Evolutionary conservation across 139 green algal species (phyloP).

Genomic region (Microglena sp.): DNA sequence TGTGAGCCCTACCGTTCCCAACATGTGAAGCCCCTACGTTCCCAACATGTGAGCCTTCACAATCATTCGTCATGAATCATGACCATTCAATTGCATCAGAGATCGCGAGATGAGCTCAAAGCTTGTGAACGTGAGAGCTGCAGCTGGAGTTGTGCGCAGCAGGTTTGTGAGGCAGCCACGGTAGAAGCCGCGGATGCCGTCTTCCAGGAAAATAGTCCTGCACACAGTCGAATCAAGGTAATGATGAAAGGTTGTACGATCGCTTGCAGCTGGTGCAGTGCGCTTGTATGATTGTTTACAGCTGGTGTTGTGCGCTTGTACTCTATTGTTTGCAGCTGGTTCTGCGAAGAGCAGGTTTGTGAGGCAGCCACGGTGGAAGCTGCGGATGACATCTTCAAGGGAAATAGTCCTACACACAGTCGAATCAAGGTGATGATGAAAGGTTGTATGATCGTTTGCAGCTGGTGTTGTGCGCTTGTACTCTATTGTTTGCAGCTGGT

Average conservation of each 20-base stretch:
- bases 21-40: no score
- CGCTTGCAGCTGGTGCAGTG: background rate
- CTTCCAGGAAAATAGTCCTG: conserved; percentile 11
- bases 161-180: conserved; percentile 84
- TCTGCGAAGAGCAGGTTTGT: background rate
- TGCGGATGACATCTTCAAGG: background rate
- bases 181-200: conserved; percentile 8
- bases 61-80: no score
- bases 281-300: background rate
- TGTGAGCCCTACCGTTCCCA: no score
- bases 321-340: background rate
- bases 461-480: background rate
- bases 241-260: background rate
- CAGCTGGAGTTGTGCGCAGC: conserved; percentile 87
- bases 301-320: background rate
- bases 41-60: no score
- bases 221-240: conserved; percentile 25
- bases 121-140: conserved; percentile 93
- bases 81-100: no score
- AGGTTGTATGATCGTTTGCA: background rate
- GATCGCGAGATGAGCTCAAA: conserved; percentile 87
- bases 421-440: background rate
- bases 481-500: background rate
- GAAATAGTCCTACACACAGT: background rate
- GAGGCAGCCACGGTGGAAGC: background rate